phyloP scores from a whole-genome alignment of 176 grass and related monocot species.

The Olyra latifolia region DNA sequence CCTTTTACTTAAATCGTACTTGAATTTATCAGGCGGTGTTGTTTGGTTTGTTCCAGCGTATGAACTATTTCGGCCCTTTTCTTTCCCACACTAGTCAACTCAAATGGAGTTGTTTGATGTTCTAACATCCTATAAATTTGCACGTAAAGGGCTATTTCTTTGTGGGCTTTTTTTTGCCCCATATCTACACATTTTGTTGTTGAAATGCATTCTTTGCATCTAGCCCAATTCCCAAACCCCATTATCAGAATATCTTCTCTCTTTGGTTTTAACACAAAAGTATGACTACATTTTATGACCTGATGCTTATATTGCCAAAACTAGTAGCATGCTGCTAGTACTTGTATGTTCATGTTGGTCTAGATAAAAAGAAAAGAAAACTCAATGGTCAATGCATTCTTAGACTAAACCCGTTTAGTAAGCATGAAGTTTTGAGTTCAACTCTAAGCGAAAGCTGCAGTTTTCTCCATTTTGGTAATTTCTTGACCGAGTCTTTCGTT shows the following conservation, averaged over 20 bases:
- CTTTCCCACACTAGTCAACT: not conserved
- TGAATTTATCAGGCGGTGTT: not conserved
- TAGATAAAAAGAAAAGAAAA: not conserved
- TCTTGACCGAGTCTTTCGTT: too few relatives aligned
- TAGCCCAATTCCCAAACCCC: not conserved
- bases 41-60: not conserved
- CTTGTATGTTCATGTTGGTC: not conserved
- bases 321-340: not conserved
- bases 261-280: not conserved
- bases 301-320: not conserved
- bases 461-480: too few relatives aligned
- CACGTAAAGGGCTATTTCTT: not conserved
- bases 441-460: too few relatives aligned
- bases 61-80: not conserved
- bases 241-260: not conserved
- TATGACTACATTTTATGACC: not conserved
- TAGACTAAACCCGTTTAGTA: too few relatives aligned
- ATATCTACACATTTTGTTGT: not conserved
- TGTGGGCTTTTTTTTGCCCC: not conserved
- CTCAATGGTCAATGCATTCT: too few relatives aligned
- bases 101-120: not conserved
- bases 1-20: not conserved
- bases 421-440: too few relatives aligned
- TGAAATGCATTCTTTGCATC: not conserved
- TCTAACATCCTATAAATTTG: not conserved